Conservation (phyloP, 2,329 filamentous ascomycete species). For the Penicillium brevicompactum region DNA sequence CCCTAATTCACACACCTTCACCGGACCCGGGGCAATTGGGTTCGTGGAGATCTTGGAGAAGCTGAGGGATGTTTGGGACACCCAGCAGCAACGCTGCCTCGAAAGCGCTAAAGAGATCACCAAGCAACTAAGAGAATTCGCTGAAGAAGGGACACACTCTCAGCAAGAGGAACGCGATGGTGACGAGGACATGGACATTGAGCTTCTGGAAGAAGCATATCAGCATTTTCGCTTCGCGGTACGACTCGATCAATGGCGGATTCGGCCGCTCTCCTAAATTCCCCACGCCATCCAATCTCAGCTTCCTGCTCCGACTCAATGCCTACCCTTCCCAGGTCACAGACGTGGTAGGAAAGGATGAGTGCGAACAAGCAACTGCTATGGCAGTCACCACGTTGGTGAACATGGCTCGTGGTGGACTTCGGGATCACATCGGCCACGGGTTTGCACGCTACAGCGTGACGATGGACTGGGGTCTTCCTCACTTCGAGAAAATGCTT, state of each 20-base stretch:
- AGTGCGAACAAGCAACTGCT: constrained; percentile 70
- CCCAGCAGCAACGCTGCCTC: constrained; percentile 79
- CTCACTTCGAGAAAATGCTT: constrained; percentile 97
- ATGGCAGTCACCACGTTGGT: constrained; percentile 83
- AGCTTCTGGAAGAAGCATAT: constrained; percentile 88
- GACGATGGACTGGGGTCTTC: constrained; percentile 87
- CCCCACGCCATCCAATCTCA: constrained; percentile 80
- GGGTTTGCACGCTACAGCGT: constrained; percentile 86
- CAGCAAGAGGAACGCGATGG: constrained; percentile 47
- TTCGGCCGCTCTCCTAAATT: constrained; percentile 86
- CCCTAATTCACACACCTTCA: constrained; percentile 60
- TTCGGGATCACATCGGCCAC: constrained; percentile 75
- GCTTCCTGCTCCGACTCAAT: constrained; percentile 75
- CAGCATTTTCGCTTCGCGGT: constrained; percentile 80
- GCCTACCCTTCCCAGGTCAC: constrained; percentile 71
- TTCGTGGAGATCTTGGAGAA: constrained; percentile 84
- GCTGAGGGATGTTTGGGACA: constrained; percentile 72
- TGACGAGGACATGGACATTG: constrained; percentile 78
- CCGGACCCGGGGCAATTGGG: constrained; percentile 64
- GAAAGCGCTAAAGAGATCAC: constrained; percentile 83
- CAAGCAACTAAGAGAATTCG: constrained; percentile 79
- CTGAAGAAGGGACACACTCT: constrained; percentile 74
- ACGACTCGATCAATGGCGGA: constrained; percentile 75
- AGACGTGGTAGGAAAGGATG: constrained; percentile 83
- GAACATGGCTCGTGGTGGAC: constrained; percentile 72